Conservation (phyloP, 2,329 filamentous ascomycete genomes). For the Camptophora hylomeconis region DNA sequence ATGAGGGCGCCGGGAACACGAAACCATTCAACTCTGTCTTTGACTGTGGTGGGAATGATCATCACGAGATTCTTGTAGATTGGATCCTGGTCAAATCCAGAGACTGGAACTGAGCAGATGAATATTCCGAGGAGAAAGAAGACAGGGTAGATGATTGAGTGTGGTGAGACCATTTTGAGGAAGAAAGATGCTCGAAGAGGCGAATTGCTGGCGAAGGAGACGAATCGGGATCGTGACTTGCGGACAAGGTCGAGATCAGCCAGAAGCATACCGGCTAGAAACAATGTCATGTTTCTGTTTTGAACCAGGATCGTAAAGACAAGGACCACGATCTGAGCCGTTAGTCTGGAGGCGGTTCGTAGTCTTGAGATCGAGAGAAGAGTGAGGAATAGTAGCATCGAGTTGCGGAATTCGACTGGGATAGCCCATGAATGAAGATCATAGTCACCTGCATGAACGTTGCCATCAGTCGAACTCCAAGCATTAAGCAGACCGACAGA, state of each 20-base stretch:
- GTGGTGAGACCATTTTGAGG: background rate
- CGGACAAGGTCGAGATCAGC: conserved; percentile 12
- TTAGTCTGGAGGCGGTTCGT: conserved; percentile 6
- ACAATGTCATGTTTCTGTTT: conserved; percentile 8
- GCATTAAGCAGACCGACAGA: background rate
- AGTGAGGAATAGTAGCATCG: conserved; percentile 18
- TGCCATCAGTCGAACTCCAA: background rate
- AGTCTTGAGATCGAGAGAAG: conserved; percentile 10
- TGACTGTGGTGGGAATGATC: too few species aligned
- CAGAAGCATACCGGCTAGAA: conserved; percentile 11
- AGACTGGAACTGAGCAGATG: too few species aligned
- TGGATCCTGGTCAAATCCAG: too few species aligned
- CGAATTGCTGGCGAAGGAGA: too few species aligned
- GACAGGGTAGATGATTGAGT: too few species aligned
- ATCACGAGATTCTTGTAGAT: too few species aligned
- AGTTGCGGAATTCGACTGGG: conserved; percentile 32
- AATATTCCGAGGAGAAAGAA: too few species aligned
- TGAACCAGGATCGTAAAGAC: conserved; percentile 3
- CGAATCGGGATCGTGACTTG: too few species aligned
- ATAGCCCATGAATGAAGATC: conserved; percentile 37
- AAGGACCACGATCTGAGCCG: conserved; percentile 4
- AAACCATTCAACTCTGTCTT: conserved; percentile 5
- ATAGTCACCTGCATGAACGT: conserved; percentile 31
- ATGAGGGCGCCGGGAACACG: conserved; percentile 7
- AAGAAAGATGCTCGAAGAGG: too few species aligned